Percentiles rank a stretch among this genome's conserved stretches.
Conservation (phyloP, 2,329 filamentous ascomycete genomes). For the Cercospora sp. region DNA sequence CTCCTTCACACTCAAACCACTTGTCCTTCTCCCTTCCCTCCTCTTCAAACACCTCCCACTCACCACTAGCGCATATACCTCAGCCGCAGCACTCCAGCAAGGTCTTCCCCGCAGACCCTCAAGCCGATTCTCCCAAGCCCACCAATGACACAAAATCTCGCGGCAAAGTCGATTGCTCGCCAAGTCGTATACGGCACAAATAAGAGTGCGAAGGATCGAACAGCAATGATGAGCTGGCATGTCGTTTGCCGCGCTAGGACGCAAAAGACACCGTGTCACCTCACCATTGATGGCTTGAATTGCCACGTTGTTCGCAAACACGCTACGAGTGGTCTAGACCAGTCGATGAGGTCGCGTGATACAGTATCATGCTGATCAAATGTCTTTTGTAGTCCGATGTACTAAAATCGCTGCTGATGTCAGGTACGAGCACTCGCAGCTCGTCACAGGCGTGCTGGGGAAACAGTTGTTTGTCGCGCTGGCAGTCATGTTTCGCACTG, state of each 20-base stretch:
- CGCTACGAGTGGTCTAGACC: not conserved
- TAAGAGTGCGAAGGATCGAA: not conserved
- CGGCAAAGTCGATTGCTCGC: not conserved
- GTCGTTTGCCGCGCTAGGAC: not conserved
- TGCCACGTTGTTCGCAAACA: not conserved
- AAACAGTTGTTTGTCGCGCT: not conserved
- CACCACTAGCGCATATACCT: not conserved
- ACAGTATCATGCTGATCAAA: not conserved
- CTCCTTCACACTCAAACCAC: not conserved
- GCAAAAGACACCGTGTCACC: not conserved
- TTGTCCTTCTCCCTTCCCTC: not conserved
- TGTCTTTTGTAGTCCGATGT: not conserved
- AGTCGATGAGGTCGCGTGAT: not conserved
- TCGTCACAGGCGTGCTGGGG: not conserved
- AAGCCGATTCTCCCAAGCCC: not conserved
- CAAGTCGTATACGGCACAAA: not conserved
- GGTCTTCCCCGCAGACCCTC: not conserved
- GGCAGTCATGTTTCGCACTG: not conserved
- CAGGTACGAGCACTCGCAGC: not conserved
- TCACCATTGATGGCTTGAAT: not conserved
- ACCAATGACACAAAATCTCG: not conserved
- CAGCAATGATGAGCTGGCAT: constrained; percentile 5
- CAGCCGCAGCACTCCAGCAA: not conserved
- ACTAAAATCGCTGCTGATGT: not conserved
- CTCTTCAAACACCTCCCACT: not conserved